phyloP scores from a whole-genome alignment of 2,329 filamentous ascomycete genomes.

The Aspergillus melleus region DNA sequence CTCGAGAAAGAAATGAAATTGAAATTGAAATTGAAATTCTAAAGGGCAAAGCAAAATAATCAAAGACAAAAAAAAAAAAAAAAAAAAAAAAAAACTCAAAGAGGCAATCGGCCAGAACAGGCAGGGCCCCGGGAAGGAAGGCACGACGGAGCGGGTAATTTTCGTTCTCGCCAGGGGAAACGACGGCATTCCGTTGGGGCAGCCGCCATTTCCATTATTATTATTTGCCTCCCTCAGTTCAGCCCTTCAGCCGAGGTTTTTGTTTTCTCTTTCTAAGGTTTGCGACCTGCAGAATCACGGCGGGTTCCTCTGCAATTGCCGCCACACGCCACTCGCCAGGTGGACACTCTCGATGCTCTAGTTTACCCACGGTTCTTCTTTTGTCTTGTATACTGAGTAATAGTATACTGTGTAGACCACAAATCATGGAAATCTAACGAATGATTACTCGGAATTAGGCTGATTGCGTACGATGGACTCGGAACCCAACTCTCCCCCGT shows the following conservation, averaged over 20 bases:
- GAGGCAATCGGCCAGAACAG: not conserved
- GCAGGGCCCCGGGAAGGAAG: not conserved
- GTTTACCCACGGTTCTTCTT: not conserved
- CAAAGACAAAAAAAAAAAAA: not conserved
- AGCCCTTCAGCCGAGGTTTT: too few relatives aligned
- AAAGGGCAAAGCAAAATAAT: slow-evolving; percentile 5
- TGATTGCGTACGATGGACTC: not conserved
- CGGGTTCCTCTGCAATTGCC: not conserved
- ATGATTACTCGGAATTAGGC: too few relatives aligned
- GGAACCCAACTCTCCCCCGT: not conserved
- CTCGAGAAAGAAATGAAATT: slow-evolving; percentile 5
- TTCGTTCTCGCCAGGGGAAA: not conserved
- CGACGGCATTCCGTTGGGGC: not conserved
- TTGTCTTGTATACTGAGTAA: too few relatives aligned
- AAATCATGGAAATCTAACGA: too few relatives aligned
- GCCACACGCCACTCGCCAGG: not conserved
- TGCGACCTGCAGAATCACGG: not conserved
- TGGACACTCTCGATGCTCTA: too few relatives aligned
- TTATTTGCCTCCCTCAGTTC: too few relatives aligned
- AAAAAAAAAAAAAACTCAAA: not conserved
- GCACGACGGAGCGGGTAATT: not conserved
- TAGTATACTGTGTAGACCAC: too few relatives aligned
- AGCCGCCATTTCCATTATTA: not conserved
- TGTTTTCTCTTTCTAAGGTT: too few relatives aligned
- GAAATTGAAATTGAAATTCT: not conserved